Base-by-base conservation (phyloP, 352 stramenopile species). In the Phytophthora idaei region DNA sequence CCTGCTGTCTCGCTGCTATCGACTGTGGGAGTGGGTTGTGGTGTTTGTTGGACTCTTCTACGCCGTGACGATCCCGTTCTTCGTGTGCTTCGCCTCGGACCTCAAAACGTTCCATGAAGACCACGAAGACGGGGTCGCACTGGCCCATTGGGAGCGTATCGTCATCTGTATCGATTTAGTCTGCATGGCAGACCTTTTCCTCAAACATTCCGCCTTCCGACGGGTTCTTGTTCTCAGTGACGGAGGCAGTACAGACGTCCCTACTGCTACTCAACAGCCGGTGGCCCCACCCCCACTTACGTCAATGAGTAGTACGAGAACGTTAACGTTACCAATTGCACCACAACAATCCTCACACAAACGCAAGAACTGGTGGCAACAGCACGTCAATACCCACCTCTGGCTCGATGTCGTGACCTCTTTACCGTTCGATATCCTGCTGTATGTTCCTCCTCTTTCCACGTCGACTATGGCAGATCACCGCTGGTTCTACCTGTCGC, bases 151-250 rank as follows among this genome's bases (percentile, higher is more conserved):
- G 74, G 61, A 80, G 7, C 53, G 61, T 8, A 69, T 83, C n/a
- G 76, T 85, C 1, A 45, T 72, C 14, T 62, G 70, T 14, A 55
- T 90, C 44, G 80, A 91, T 31, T 9, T 78, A 0, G 74, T 90
- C 29, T 89, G 80, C 27, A 54, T 91, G n/a, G 29, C 85, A 1
- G 80, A 90, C 37, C 31, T 87, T 11, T 51, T 74, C 2, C 74
- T 91, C 34, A 88, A 87, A 48, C 77, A 80, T 45, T 86, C 80
- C 11, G 76, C 73, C 6, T 90, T 91, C 49, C 69, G 73, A 6
- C 69, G 73, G 10, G 78, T 90, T 4, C 57, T 87, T 27, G 56
- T 73, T 39, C 75, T 78, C 4, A 63, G 55, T 55, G 59, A 58
- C 15, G 71, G 67, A 11, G 67, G 51, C 5, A 61, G 46, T 9